Base-by-base conservation (phyloP, 2,329 filamentous ascomycete genomes). In the Elsinoe perseae region DNA sequence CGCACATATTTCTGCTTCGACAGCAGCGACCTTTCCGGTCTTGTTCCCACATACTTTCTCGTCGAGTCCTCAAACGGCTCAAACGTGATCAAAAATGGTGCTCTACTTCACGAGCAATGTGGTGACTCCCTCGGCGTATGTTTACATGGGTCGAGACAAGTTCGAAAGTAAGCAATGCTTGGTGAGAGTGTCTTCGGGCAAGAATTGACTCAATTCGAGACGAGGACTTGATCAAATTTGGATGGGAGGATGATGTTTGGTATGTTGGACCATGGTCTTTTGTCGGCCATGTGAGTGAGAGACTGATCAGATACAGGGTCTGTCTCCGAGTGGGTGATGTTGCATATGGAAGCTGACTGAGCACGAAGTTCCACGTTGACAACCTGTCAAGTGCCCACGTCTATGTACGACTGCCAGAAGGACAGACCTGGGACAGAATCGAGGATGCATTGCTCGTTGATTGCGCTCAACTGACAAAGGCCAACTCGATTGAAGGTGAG, bases 111-210 rank as follows among this genome's bases (percentile, higher is more conserved):
- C 84, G 1, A 97, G 92, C 23, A 92, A 82, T 60, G 83, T 84
- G 40, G 89, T 95, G 36, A 79, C 84, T 10, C 92, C 93, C 1
- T 70, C 89, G 28, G 92, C 89, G 40, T 91, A 86, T 69, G 84
- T 98, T 67, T 98, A 98, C 70, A 89, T 96, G 58, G 93, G 93
- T 72, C 98, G 97, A 73, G 93, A 98, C 78, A 98, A 98, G 75
- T 91, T 93, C 65, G 93, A 98, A 77, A 98, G 93, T 96, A 78
- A 43, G 32, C 50, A 32, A 56, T 42, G 44, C 56, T 9, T 6
- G 48, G 64, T 54, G 50, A 59, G 61, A 56, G 57, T 43, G n/a
- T n/a, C n/a, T 43, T 12, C 57, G 23, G 30, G 25, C 36, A 34
- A 27, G 34, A 28, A 58, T 64, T 71, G 60, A 70, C 65, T 58